These are phyloP conservation scores for Diplodia intermedia DNA, from an alignment of 2,329 filamentous ascomycete genomes.

Conservation along the genomic window DNA sequence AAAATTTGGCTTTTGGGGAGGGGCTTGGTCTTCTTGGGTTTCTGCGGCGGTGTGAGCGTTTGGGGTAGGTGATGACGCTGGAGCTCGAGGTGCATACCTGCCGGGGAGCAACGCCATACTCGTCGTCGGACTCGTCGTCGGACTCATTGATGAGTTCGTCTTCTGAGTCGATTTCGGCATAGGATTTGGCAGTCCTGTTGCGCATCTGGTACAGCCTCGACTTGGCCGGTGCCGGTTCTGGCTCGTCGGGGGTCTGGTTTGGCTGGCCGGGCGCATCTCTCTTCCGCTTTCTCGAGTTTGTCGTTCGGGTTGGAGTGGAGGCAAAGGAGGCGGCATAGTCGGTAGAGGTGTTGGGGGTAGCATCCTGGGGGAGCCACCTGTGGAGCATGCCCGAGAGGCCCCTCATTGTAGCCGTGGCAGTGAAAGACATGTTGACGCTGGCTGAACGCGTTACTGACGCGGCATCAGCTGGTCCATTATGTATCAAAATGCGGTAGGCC, in stretches of 20 bases:
- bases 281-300: not conserved
- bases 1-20: constrained; percentile 45
- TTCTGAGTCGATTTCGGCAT: constrained; percentile 16
- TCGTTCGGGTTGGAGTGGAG: not conserved
- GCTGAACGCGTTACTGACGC: not conserved
- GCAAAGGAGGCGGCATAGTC: not conserved
- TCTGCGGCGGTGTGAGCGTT: not conserved
- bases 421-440: constrained; percentile 1
- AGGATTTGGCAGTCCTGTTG: not conserved
- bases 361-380: too few species aligned
- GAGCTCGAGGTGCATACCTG: not conserved
- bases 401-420: not conserved
- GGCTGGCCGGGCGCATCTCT: not conserved
- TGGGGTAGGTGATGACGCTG: not conserved
- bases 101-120: not conserved
- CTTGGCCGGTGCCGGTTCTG: not conserved
- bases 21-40: constrained; percentile 23
- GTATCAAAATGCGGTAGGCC: not conserved
- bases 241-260: not conserved
- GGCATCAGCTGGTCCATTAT: constrained; percentile 7
- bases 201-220: not conserved
- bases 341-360: not conserved
- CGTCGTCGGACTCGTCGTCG: not conserved
- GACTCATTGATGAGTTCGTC: constrained; percentile 24
- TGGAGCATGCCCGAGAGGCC: not conserved